These are phyloP conservation scores for Beauveria caledonica DNA, from an alignment of 2,329 filamentous ascomycete genomes.

Conservation along the genomic window DNA sequence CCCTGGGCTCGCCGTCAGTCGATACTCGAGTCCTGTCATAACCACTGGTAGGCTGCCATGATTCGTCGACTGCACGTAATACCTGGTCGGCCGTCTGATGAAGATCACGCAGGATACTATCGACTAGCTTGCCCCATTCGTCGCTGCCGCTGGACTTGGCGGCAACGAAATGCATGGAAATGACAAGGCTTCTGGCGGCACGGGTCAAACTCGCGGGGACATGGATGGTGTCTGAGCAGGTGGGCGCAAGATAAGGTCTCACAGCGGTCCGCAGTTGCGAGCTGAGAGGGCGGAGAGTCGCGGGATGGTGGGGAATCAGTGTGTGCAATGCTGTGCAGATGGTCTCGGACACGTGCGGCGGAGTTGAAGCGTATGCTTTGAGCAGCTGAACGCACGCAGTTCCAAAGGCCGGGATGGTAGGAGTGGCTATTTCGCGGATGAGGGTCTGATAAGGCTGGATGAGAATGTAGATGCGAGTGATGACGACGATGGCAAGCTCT, in stretches of 20 bases:
- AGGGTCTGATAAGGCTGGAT: constrained; percentile 77
- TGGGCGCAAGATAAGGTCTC: constrained; percentile 55
- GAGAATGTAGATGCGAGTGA: constrained; percentile 77
- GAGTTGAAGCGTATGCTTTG: constrained; percentile 30
- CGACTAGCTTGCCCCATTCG: constrained; percentile 68
- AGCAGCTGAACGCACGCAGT: constrained; percentile 62
- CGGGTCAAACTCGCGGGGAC: constrained; percentile 45
- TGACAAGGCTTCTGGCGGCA: constrained; percentile 55
- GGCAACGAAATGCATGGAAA: constrained; percentile 70
- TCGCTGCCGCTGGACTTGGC: constrained; percentile 69
- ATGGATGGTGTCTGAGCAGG: constrained; percentile 40
- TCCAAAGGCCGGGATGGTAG: constrained; percentile 67
- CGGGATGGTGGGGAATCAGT: constrained; percentile 72
- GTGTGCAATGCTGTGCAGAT: constrained; percentile 64
- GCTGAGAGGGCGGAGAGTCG: constrained; percentile 70
- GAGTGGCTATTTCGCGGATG: constrained; percentile 79
- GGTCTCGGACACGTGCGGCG: constrained; percentile 50
- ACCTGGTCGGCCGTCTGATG: constrained; percentile 69
- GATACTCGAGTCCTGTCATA: constrained; percentile 36
- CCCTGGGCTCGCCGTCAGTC: constrained; percentile 37
- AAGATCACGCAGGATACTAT: constrained; percentile 51
- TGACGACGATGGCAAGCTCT: constrained; percentile 64
- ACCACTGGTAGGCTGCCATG: constrained; percentile 63
- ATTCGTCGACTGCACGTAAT: constrained; percentile 71
- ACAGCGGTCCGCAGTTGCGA: constrained; percentile 58